Percentiles rank a stretch among this genome's conserved stretches.
Evolutionary conservation across 202 grass and related monocot species (phyloP).

Genomic region (Elaeis oleifera): DNA sequence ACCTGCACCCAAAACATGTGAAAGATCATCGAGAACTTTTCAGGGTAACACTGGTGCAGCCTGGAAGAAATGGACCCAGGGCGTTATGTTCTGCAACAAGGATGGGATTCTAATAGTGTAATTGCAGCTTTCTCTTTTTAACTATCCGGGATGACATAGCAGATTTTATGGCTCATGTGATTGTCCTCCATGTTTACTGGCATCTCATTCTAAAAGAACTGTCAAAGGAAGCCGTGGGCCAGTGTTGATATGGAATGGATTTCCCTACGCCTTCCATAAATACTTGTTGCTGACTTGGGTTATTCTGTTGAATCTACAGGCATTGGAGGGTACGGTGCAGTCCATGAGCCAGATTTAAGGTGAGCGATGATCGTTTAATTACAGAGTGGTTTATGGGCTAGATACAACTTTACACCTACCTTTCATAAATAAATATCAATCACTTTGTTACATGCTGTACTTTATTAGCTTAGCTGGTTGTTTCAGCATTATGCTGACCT

Average conservation of each 20-base stretch:
- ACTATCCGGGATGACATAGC: constrained; percentile 72
- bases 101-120: constrained; percentile 98
- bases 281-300: constrained; percentile 81
- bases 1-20: constrained; percentile 26
- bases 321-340: constrained; percentile 68
- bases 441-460: too few species aligned
- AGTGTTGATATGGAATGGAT: constrained; percentile 95
- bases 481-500: too few species aligned
- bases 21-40: constrained; percentile 47
- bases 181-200: constrained; percentile 45
- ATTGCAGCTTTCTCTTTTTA: constrained; percentile 96
- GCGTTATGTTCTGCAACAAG: constrained; percentile 68
- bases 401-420: not conserved
- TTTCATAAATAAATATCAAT: too few species aligned
- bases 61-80: constrained; percentile 67
- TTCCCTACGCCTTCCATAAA: constrained; percentile 70
- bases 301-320: constrained; percentile 99
- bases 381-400: not conserved
- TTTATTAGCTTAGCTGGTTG: too few species aligned
- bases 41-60: constrained; percentile 36
- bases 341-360: constrained; percentile 73
- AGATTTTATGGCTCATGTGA: constrained; percentile 69
- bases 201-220: constrained; percentile 57
- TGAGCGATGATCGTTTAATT: constrained; percentile 16
- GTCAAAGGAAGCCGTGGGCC: constrained; percentile 44